These are phyloP conservation scores for Boletus insuetus DNA, from an alignment of 768 basidiomycete genomes.

Conservation along the genomic window DNA sequence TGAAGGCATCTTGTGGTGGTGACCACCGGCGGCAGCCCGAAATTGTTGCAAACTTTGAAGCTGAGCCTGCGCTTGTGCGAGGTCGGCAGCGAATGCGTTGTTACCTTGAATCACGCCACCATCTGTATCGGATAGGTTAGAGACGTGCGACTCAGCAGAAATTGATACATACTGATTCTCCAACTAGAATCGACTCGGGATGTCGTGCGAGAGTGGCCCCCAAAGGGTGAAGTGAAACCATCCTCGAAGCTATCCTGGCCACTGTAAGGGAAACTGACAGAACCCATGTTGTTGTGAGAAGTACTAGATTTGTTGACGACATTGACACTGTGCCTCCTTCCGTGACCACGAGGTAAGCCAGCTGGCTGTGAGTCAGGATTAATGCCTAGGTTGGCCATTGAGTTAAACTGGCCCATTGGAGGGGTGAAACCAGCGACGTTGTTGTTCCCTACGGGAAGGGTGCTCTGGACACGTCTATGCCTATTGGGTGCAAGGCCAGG, in stretches of 20 bases:
- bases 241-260: constrained; percentile 76
- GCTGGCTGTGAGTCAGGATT: constrained; percentile 64
- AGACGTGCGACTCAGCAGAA: neutral
- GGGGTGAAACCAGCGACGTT: constrained; percentile 31
- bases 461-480: constrained; percentile 88
- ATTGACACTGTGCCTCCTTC: constrained; percentile 87
- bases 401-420: constrained; percentile 66
- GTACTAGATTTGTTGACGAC: constrained; percentile 71
- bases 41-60: constrained; percentile 95
- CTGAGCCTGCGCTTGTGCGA: constrained; percentile 96
- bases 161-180: constrained; percentile 72
- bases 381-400: constrained; percentile 47
- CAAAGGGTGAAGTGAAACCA: constrained; percentile 64
- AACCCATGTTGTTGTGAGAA: constrained; percentile 45
- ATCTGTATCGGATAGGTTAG: constrained; percentile 41
- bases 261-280: constrained; percentile 49
- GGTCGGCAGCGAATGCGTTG: constrained; percentile 70
- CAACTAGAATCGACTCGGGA: constrained; percentile 82
- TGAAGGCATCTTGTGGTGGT: constrained; percentile 95
- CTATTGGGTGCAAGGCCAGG: constrained; percentile 69
- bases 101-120: constrained; percentile 70
- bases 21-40: constrained; percentile 90
- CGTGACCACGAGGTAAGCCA: constrained; percentile 78
- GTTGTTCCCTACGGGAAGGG: constrained; percentile 58
- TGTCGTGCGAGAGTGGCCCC: constrained; percentile 70